Conservation (phyloP, 2,329 filamentous ascomycete species). For the Colletotrichum lentis region DNA sequence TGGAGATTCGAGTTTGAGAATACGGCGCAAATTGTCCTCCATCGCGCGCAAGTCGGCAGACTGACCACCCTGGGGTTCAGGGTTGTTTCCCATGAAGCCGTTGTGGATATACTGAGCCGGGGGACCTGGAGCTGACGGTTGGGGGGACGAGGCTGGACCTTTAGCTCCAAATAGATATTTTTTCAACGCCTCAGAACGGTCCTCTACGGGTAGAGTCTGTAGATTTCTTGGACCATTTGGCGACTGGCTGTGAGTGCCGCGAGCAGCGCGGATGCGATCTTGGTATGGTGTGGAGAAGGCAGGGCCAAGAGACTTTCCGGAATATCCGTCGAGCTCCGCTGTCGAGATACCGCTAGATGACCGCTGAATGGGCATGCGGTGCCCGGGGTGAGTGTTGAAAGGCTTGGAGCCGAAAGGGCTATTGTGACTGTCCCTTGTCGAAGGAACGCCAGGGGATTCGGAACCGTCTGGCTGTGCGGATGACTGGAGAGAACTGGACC, state of each 20-base stretch:
- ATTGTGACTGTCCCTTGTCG: constrained; percentile 45
- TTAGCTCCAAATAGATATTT: constrained; percentile 61
- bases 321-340: constrained; percentile 72
- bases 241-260: constrained; percentile 44
- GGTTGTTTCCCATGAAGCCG: constrained; percentile 9
- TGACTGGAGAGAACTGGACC: constrained; percentile 60
- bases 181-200: constrained; percentile 62
- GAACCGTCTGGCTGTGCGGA: constrained; percentile 51
- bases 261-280: constrained; percentile 67
- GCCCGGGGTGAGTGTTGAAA: constrained; percentile 32
- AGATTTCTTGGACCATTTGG: constrained; percentile 8
- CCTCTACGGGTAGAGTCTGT: constrained; percentile 39
- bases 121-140: constrained; percentile 15
- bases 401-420: constrained; percentile 32
- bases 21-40: constrained; percentile 63
- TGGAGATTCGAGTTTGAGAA: constrained; percentile 55
- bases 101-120: constrained; percentile 18
- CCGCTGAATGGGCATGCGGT: constrained; percentile 27
- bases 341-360: constrained; percentile 64
- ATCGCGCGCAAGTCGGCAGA: constrained; percentile 56
- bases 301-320: constrained; percentile 65
- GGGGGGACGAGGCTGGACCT: constrained; percentile 36
- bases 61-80: constrained; percentile 34
- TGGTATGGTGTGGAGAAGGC: constrained; percentile 74
- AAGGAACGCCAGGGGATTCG: constrained; percentile 61